Conservation (phyloP, 176 grass and related monocot species). For the Poa annua region DNA sequence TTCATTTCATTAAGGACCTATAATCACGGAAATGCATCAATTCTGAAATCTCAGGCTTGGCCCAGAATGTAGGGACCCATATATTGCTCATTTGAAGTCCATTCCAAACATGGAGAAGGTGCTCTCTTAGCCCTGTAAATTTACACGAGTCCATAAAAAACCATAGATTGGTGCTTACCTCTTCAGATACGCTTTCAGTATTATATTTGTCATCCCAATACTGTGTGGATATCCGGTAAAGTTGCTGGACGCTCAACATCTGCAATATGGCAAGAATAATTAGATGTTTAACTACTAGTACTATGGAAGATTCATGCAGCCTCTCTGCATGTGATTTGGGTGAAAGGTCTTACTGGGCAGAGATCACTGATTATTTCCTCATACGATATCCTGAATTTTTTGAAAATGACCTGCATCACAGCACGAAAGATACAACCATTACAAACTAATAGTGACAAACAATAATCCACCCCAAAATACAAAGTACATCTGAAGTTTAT, state of each 20-base stretch:
- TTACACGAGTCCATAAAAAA: constrained; percentile 22
- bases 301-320: background rate
- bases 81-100: constrained; percentile 1
- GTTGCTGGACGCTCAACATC: constrained; percentile 77
- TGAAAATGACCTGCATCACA: constrained; percentile 76
- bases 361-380: constrained; percentile 84
- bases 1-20: constrained; percentile 76
- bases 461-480: constrained; percentile 13
- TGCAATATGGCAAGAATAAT: constrained; percentile 43
- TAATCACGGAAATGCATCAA: constrained; percentile 16
- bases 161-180: constrained; percentile 56
- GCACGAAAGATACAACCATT: background rate
- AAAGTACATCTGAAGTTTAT: constrained; percentile 17
- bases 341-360: constrained; percentile 64
- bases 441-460: background rate
- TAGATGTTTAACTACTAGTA: constrained; percentile 10
- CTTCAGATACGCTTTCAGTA: constrained; percentile 82
- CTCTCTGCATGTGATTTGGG: background rate
- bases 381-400: constrained; percentile 89
- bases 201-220: constrained; percentile 99
- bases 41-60: background rate
- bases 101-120: background rate
- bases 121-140: background rate
- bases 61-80: background rate
- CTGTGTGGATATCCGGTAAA: constrained; percentile 84